Evolutionary conservation across 176 grass and related monocot species (phyloP).

Genomic region (Zoysia pacifica): DNA sequence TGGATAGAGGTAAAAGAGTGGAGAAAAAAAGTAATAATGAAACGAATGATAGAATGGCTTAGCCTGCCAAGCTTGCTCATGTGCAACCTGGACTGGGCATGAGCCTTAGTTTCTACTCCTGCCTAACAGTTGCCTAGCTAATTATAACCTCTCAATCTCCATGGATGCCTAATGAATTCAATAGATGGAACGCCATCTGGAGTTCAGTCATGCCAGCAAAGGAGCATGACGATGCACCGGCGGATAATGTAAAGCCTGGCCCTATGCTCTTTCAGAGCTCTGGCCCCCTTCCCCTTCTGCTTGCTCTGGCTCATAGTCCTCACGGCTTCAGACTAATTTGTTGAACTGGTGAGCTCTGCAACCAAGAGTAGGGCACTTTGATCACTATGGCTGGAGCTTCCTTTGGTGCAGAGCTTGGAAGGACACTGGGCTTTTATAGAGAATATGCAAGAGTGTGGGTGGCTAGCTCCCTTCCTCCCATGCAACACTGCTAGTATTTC

Average conservation of each 20-base stretch:
- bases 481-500: slow-evolving; percentile 34
- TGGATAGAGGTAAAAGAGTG: slow-evolving; percentile 12
- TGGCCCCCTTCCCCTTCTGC: slow-evolving; percentile 49
- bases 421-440: slow-evolving; percentile 44
- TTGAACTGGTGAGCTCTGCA: slow-evolving; percentile 13
- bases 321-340: slow-evolving; percentile 34
- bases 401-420: slow-evolving; percentile 40
- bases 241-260: slow-evolving; percentile 71
- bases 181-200: slow-evolving; percentile 25
- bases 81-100: slow-evolving; percentile 26
- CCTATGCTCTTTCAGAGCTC: slow-evolving; percentile 64
- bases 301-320: slow-evolving; percentile 53
- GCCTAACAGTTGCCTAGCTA: slow-evolving; percentile 40
- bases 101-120: slow-evolving; percentile 36
- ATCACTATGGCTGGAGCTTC: slow-evolving; percentile 27
- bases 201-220: slow-evolving; percentile 70
- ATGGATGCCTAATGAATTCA: slow-evolving; percentile 26
- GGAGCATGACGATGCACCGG: slow-evolving; percentile 74
- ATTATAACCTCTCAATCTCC: slow-evolving; percentile 29
- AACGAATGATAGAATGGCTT: slow-evolving; percentile 31
- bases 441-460: slow-evolving; percentile 35
- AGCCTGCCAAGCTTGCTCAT: slow-evolving; percentile 25
- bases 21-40: slow-evolving; percentile 17
- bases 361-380: slow-evolving; percentile 26
- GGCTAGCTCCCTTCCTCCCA: slow-evolving; percentile 34